Conservation (phyloP, 2,329 filamentous ascomycete species). For the Hypoxylon sp. region DNA sequence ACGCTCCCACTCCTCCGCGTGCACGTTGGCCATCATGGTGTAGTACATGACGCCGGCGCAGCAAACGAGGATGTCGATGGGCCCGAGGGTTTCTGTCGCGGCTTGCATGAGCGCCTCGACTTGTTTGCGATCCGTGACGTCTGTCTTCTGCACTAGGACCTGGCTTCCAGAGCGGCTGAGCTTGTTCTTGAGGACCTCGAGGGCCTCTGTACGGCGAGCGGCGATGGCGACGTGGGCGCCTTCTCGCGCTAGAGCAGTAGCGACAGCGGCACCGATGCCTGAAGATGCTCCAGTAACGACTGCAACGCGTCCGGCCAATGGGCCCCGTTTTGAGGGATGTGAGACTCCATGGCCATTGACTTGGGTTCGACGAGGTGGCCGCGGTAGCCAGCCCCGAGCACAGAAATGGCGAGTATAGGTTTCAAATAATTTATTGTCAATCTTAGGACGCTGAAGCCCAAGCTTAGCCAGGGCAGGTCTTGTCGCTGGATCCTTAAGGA, state of each 20-base stretch:
- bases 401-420: constrained; percentile 86
- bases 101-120: constrained; percentile 74
- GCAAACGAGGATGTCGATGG: constrained; percentile 82
- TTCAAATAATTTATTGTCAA: constrained; percentile 77
- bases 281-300: constrained; percentile 85
- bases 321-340: constrained; percentile 61
- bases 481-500: constrained; percentile 78
- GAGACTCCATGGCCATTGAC: constrained; percentile 37
- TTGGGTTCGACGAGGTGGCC: constrained; percentile 66
- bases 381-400: constrained; percentile 79
- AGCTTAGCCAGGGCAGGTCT: constrained; percentile 66
- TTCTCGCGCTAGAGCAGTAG: constrained; percentile 74
- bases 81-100: constrained; percentile 72
- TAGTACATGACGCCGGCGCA: constrained; percentile 91
- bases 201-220: constrained; percentile 75
- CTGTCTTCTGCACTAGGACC: constrained; percentile 76
- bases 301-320: constrained; percentile 76
- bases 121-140: constrained; percentile 75
- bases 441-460: constrained; percentile 73
- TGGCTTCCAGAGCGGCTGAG: constrained; percentile 70
- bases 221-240: constrained; percentile 79
- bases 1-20: constrained; percentile 81
- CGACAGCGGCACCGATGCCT: constrained; percentile 82
- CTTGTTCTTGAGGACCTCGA: constrained; percentile 74
- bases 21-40: constrained; percentile 84